These are phyloP conservation scores for Pichia kudriavzevii DNA, from an alignment of 1,139 yeast species.

Conservation along the genomic window DNA sequence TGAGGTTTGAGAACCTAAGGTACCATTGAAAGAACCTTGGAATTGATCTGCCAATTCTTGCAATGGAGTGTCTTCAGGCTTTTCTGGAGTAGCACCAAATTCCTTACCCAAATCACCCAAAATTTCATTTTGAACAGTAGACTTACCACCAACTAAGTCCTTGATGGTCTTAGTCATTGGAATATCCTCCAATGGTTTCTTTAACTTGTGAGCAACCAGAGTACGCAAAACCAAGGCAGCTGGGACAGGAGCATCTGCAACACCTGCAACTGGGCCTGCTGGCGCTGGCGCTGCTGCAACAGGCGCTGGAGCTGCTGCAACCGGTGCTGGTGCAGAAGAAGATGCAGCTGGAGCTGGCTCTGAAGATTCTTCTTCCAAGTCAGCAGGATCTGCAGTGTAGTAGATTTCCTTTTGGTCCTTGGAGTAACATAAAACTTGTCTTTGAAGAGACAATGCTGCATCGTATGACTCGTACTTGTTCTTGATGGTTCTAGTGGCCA, in stretches of 20 bases:
- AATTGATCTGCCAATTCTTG: conserved; percentile 91
- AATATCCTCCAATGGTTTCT: conserved; percentile 78
- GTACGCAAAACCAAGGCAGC: conserved; percentile 80
- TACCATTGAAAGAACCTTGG: conserved; percentile 84
- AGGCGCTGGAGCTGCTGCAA: conserved; percentile 39
- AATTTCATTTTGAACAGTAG: conserved; percentile 96
- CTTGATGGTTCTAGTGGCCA: conserved; percentile 96
- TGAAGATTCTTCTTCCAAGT: conserved; percentile 37
- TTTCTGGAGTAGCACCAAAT: conserved; percentile 95
- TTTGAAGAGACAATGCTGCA: conserved; percentile 92
- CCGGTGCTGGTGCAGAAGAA: conserved; percentile 36
- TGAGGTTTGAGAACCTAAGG: conserved; percentile 86
- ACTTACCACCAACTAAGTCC: conserved; percentile 96
- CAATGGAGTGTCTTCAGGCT: conserved; percentile 96
- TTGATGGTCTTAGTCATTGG: conserved; percentile 91
- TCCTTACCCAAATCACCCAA: conserved; percentile 97
- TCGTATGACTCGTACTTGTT: conserved; percentile 96
- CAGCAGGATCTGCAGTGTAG: conserved; percentile 83
- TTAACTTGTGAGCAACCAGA: conserved; percentile 89
- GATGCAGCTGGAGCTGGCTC: conserved; percentile 36
- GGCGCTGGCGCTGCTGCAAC: conserved; percentile 47
- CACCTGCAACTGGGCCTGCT: conserved; percentile 72
- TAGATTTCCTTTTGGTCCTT: conserved; percentile 94
- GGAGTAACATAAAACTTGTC: conserved; percentile 92
- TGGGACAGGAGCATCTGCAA: conserved; percentile 84